phyloP scores from a whole-genome alignment of 176 grass and related monocot genomes.

The Eleusine coracana region DNA sequence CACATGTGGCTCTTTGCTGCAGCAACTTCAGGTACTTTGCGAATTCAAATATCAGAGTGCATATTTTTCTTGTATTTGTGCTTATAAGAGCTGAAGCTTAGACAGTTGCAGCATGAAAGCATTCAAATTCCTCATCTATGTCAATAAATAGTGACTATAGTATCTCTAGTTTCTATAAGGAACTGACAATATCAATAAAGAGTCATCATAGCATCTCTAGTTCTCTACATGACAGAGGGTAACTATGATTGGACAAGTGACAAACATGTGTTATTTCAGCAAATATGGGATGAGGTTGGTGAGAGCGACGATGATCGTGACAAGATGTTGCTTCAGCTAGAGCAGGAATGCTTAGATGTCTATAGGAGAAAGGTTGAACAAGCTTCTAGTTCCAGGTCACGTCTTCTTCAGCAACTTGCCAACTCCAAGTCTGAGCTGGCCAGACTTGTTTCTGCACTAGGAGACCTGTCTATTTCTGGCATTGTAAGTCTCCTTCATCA shows the following conservation, averaged over 20 bases:
- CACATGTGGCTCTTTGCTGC: conserved; percentile 86
- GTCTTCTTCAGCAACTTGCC: conserved; percentile 71
- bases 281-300: conserved; percentile 97
- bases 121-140: conserved; percentile 25
- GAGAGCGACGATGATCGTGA: conserved; percentile 85
- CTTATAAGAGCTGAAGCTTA: conserved; percentile 6
- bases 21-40: conserved; percentile 73
- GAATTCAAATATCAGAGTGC: neutral
- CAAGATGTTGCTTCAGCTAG: conserved; percentile 86
- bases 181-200: neutral
- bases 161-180: neutral
- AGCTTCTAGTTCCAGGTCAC: conserved; percentile 66
- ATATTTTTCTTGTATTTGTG: neutral
- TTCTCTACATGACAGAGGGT: conserved; percentile 1
- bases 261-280: conserved; percentile 51
- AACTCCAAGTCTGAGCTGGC: conserved; percentile 74
- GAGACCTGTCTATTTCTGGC: conserved; percentile 70
- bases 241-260: conserved; percentile 27
- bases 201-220: conserved; percentile 2
- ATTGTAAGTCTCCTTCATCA: conserved; percentile 49
- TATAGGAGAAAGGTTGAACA: conserved; percentile 92
- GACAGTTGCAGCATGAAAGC: neutral
- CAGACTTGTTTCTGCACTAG: conserved; percentile 73
- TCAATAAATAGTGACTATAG: conserved; percentile 15
- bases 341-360: conserved; percentile 94